Evolutionary conservation across 1,284 basidiomycete genomes (phyloP).

Genomic region (Melampsora larici-populina): DNA sequence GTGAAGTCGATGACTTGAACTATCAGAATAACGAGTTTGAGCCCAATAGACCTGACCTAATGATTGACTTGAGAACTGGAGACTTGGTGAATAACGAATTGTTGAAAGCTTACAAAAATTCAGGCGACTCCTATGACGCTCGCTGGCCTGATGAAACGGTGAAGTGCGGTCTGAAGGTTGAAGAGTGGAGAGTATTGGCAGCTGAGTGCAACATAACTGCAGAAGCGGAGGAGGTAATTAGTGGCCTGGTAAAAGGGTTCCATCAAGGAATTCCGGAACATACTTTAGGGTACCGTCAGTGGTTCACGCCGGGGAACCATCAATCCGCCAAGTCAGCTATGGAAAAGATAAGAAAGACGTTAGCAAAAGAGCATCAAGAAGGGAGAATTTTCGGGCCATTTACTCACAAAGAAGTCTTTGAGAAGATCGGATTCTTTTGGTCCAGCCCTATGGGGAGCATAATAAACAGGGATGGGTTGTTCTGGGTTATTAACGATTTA

Average conservation of each 20-base stretch:
- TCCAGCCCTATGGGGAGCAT: too few species aligned
- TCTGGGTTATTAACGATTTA: constrained; percentile 4
- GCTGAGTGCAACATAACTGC: not conserved
- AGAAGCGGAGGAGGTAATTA: not conserved
- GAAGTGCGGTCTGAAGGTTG: constrained; percentile 1
- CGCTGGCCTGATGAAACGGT: too few species aligned
- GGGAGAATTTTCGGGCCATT: not conserved
- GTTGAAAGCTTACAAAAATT: too few species aligned
- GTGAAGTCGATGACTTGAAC: too few species aligned
- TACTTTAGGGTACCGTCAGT: not conserved
- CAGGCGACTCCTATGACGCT: too few species aligned
- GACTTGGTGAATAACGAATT: too few species aligned
- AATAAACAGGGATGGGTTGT: constrained; percentile 8
- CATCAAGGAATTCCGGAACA: constrained; percentile 11
- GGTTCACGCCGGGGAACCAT: not conserved
- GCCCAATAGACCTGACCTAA: too few species aligned
- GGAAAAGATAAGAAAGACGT: not conserved
- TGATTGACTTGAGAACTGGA: too few species aligned
- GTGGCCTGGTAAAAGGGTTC: constrained; percentile 2
- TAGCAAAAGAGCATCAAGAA: not conserved
- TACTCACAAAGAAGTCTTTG: too few species aligned
- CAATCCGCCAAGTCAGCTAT: not conserved
- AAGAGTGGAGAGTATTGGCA: not conserved
- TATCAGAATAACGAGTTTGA: too few species aligned
- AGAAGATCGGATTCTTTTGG: too few species aligned